Evolutionary conservation across 2,329 filamentous ascomycete genomes (phyloP), one percentile per base, ranked within the genome.

Genomic region (Venturia nashicola): DNA sequence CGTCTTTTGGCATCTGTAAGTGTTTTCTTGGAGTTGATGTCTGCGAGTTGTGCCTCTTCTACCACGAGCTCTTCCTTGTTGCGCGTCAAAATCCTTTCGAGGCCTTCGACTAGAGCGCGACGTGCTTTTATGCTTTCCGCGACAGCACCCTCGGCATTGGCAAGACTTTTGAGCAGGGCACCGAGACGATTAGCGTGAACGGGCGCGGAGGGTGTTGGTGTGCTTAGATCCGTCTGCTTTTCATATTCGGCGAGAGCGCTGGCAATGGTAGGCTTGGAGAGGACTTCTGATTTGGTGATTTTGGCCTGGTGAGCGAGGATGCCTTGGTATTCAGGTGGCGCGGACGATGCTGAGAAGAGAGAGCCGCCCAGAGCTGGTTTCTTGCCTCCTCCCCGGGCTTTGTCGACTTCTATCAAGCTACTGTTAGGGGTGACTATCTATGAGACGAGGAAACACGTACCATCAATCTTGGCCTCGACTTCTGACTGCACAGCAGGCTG

Each of bases 161-260:
- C 90, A 20, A 99, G 82, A 7, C 86, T 89, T 78, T 94, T 97
- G 63, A 97, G 82, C n/a, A 99, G 81, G 2, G 90, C 89, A 68
- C 90, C 92, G 9, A 99, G 83, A 36, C 91, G 88, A 16, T 93
- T 93, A 1, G 94, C 94, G 71, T 96, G 90, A 23, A 99, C 92
- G 0, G 94, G 92, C 0, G 92, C 87, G 0, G 91, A 88, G 0
- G 93, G 91, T 1, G 87, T 79, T 1, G 83, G 79, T 0, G 82
- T 83, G 36, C 81, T 79, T 0, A 91, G 83, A 69, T 91, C 89
- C 63, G 86, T 89, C 71, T 95, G 81, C 74, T 93, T 96, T 61
- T 88, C 85, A 71, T 91, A 97, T 68, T 97, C 93, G 67, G 86
- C 80, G 68, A 89, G 88, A 55, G 93, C 91, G 14, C 84, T 83